phyloP scores from a whole-genome alignment of 768 basidiomycete genomes.

The Russula ochroleuca region DNA sequence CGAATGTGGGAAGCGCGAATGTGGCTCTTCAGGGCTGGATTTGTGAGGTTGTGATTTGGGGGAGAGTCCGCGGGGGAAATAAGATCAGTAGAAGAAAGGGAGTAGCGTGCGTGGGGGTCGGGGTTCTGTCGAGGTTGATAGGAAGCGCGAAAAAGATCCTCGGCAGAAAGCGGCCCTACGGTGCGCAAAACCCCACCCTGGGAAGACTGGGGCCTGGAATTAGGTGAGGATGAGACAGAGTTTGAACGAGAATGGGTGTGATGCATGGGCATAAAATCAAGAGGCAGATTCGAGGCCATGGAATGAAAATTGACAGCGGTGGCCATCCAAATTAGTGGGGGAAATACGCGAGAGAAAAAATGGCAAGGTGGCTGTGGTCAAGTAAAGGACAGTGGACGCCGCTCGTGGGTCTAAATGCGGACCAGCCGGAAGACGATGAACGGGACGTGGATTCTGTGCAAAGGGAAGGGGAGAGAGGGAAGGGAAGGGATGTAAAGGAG shows the following conservation, averaged over 20 bases:
- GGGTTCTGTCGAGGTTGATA: constrained; percentile 51
- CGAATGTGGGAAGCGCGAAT: constrained; percentile 72
- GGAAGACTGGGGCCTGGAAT: constrained; percentile 75
- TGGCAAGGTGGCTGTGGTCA: constrained; percentile 20
- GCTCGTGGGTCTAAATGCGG: constrained; percentile 38
- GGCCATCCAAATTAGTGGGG: constrained; percentile 29
- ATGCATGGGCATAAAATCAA: constrained; percentile 65
- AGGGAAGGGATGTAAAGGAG: constrained; percentile 20
- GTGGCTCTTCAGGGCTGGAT: constrained; percentile 73
- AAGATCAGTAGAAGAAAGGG: constrained; percentile 40
- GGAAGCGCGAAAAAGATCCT: constrained; percentile 68
- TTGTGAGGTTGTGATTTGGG: constrained; percentile 70
- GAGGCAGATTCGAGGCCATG: constrained; percentile 59
- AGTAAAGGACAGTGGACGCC: constrained; percentile 25
- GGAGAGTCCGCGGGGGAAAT: constrained; percentile 55
- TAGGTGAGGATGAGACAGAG: constrained; percentile 74
- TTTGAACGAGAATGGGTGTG: constrained; percentile 70
- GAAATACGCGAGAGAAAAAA: constrained; percentile 20
- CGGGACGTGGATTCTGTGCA: constrained; percentile 20
- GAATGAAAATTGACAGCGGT: constrained; percentile 30
- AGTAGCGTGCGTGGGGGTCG: constrained; percentile 45
- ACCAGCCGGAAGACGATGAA: constrained; percentile 49
- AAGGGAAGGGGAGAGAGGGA: constrained; percentile 18
- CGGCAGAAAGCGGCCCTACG: constrained; percentile 48
- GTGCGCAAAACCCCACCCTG: constrained; percentile 58